Evolutionary conservation across 345 rosid genomes (phyloP).

Genomic region (Euphorbia lathyris): DNA sequence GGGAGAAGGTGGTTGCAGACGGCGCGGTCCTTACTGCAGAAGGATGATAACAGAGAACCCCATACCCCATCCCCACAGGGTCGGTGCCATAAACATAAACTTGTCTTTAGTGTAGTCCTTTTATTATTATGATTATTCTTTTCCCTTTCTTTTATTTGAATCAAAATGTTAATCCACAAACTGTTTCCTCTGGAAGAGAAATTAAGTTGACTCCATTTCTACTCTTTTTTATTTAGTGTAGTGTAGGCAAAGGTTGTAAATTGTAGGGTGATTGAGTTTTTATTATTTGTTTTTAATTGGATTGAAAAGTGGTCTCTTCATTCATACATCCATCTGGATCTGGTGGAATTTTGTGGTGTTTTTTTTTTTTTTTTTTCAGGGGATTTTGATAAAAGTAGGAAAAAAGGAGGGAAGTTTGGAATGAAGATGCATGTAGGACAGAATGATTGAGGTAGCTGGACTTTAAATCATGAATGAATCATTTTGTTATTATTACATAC

Average conservation of each 20-base stretch:
- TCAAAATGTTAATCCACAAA: not conserved
- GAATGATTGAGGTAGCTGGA: constrained; percentile 12
- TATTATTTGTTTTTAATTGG: too few species aligned
- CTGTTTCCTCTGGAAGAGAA: too few species aligned
- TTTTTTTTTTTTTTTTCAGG: not conserved
- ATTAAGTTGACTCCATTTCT: too few species aligned
- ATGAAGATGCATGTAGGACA: not conserved
- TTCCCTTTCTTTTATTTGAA: not conserved
- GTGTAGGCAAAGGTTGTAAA: not conserved
- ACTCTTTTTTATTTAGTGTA: too few species aligned
- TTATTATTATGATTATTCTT: not conserved
- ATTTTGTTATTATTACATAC: constrained; percentile 6
- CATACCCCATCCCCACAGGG: constrained; percentile 7
- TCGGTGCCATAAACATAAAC: too few species aligned
- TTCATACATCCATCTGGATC: too few species aligned
- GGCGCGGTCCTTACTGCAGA: constrained; percentile 34
- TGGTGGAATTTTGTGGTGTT: too few species aligned
- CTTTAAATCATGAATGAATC: constrained; percentile 18
- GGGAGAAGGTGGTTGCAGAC: constrained; percentile 25
- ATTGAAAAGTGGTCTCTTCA: not conserved
- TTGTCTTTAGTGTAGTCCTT: not conserved
- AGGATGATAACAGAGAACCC: not conserved
- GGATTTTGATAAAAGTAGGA: not conserved
- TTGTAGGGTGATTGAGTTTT: too few species aligned
- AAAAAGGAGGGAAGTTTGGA: not conserved